A percentile compares a stretch with the other conserved stretches of the same genome.
phyloP scores from a whole-genome alignment of 352 stramenopile species.

The Globisporangium megalacanthum region DNA sequence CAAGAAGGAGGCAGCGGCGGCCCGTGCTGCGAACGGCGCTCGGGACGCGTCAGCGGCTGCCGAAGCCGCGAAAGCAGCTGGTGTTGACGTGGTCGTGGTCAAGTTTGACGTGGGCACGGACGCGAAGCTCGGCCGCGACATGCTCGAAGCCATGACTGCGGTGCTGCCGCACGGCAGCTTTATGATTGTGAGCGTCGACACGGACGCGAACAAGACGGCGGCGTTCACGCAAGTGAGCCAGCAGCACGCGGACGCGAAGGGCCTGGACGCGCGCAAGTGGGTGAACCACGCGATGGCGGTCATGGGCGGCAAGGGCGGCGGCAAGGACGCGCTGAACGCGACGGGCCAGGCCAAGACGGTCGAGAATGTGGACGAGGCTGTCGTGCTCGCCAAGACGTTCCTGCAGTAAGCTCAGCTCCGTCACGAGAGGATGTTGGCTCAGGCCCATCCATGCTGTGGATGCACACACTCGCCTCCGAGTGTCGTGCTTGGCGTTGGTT shows the following conservation, averaged over 20 bases:
- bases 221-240: slow-evolving; percentile 91
- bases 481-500: no score
- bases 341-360: slow-evolving; percentile 78
- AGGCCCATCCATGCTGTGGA: no score
- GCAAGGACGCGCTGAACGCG: slow-evolving; percentile 83
- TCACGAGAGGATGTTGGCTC: no score
- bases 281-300: slow-evolving; percentile 87
- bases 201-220: slow-evolving; percentile 90
- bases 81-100: slow-evolving; percentile 76
- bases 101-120: slow-evolving; percentile 92
- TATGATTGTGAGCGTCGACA: slow-evolving; percentile 91
- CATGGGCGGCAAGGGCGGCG: slow-evolving; percentile 94
- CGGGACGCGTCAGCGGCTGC: slow-evolving; percentile 47
- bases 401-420: slow-evolving; percentile 22
- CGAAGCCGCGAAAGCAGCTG: slow-evolving; percentile 51
- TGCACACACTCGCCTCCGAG: no score
- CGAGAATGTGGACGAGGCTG: slow-evolving; percentile 61
- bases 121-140: slow-evolving; percentile 92
- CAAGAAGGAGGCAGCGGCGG: slow-evolving; percentile 66
- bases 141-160: slow-evolving; percentile 89
- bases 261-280: slow-evolving; percentile 91
- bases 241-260: slow-evolving; percentile 59
- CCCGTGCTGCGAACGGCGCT: slow-evolving; percentile 67
- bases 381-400: slow-evolving; percentile 61
- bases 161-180: slow-evolving; percentile 84